These are phyloP conservation scores for Neonothopanus nambi DNA, from an alignment of 1,284 basidiomycete genomes.

Conservation along the genomic window DNA sequence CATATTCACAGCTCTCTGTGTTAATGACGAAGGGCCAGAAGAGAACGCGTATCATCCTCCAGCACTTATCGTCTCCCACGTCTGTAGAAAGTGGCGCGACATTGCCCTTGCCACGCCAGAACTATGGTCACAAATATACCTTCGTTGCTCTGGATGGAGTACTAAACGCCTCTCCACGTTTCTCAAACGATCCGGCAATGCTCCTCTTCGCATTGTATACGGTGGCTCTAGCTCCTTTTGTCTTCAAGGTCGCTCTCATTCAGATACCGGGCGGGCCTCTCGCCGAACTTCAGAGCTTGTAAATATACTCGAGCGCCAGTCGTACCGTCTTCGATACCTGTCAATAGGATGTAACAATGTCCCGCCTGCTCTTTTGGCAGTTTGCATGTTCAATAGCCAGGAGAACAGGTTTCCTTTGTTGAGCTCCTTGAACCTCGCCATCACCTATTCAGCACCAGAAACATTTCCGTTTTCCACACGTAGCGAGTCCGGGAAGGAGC, in stretches of 20 bases:
- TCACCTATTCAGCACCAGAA: conserved; percentile 22
- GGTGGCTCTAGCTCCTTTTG: conserved; percentile 14
- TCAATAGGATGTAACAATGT: conserved; percentile 33
- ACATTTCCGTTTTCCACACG: conserved; percentile 23
- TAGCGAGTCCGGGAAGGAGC: conserved; percentile 20
- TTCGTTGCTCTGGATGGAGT: conserved; percentile 28
- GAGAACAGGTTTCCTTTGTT: conserved; percentile 27
- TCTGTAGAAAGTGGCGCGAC: conserved; percentile 46
- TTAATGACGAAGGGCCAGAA: conserved; percentile 18
- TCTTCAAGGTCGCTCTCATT: conserved; percentile 5
- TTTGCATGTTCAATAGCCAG: conserved; percentile 23
- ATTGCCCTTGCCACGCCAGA: conserved; percentile 39
- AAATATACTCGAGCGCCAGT: conserved; percentile 23
- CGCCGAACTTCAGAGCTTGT: conserved; percentile 21
- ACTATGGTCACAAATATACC: conserved; percentile 45
- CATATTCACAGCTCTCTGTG: conserved; percentile 37
- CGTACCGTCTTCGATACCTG: conserved; percentile 33
- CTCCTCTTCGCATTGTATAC: conserved; percentile 35
- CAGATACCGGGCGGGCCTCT: conserved; percentile 18
- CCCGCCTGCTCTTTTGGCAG: conserved; percentile 24
- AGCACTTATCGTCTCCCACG: conserved; percentile 41
- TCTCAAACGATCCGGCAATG: conserved; percentile 34
- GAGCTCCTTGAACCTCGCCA: conserved; percentile 33
- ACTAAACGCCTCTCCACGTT: conserved; percentile 29
- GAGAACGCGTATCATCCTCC: conserved; percentile 25